Evolutionary conservation across 345 rosid species (phyloP).

Genomic region (Boechera stricta): DNA sequence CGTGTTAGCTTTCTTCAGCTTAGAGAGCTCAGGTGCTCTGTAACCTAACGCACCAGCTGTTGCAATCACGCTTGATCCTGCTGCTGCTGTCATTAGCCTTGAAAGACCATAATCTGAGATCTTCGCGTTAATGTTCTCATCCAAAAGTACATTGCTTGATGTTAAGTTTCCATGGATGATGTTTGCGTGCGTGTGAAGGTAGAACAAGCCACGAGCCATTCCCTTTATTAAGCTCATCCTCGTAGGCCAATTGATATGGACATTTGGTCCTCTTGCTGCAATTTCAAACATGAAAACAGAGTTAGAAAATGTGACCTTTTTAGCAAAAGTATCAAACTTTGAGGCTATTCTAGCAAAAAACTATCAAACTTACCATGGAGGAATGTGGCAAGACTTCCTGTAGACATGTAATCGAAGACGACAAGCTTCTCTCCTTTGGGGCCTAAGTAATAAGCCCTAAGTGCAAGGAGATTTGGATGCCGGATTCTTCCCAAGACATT

Average conservation of each 20-base stretch:
- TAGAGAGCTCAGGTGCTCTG: slow-evolving; percentile 91
- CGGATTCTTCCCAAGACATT: slow-evolving; percentile 74
- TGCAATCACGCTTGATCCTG: slow-evolving; percentile 78
- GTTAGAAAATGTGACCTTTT: background rate
- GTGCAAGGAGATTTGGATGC: slow-evolving; percentile 80
- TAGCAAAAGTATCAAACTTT: background rate
- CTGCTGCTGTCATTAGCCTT: slow-evolving; percentile 75
- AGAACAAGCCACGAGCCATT: slow-evolving; percentile 67
- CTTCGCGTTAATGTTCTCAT: slow-evolving; percentile 57
- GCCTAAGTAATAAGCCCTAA: slow-evolving; percentile 90
- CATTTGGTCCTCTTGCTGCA: slow-evolving; percentile 87
- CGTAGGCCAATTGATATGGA: slow-evolving; percentile 68
- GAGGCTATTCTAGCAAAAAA: too few species aligned
- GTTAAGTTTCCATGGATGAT: slow-evolving; percentile 83
- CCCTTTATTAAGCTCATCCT: slow-evolving; percentile 76
- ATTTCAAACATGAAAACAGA: slow-evolving; percentile 12
- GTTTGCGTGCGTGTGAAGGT: slow-evolving; percentile 75
- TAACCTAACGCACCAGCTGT: slow-evolving; percentile 86
- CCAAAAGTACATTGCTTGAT: slow-evolving; percentile 79
- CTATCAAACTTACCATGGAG: slow-evolving; percentile 70
- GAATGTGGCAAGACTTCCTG: slow-evolving; percentile 85
- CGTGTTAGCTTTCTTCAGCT: slow-evolving; percentile 78
- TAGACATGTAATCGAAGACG: slow-evolving; percentile 90
- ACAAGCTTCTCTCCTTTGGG: slow-evolving; percentile 98
- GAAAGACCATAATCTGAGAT: slow-evolving; percentile 83